Evolutionary conservation across 441 rosid species (phyloP).

Genomic region (Biscutella auriculata): DNA sequence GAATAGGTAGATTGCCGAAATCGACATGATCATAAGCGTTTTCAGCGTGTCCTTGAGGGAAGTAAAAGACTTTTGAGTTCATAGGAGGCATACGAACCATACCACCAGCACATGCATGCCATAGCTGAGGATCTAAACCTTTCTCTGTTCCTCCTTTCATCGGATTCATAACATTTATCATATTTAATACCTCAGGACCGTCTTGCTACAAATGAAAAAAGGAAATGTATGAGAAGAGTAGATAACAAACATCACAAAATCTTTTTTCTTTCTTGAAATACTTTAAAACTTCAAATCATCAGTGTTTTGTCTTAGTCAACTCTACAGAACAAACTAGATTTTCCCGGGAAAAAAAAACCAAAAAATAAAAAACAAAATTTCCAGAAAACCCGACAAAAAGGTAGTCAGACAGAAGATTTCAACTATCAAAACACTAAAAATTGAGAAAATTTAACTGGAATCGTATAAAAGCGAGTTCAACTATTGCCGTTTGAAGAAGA

Average conservation of each 20-base stretch:
- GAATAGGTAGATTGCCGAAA: conserved; percentile 37
- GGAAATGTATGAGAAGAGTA: not conserved
- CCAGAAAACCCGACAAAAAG: conserved; percentile 12
- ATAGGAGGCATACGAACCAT: conserved; percentile 84
- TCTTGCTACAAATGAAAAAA: conserved; percentile 10
- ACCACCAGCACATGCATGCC: conserved; percentile 98
- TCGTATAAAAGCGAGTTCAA: not conserved
- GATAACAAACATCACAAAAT: not conserved
- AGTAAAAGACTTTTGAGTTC: conserved; percentile 68
- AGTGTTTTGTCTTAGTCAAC: conserved; percentile 18
- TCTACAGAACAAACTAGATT: conserved; percentile 9
- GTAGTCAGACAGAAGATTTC: conserved; percentile 7
- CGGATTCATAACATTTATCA: conserved; percentile 39
- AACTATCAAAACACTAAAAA: not conserved
- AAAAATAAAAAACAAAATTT: not conserved
- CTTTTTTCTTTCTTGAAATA: no score
- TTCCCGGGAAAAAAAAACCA: conserved; percentile 2
- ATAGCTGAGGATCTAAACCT: conserved; percentile 79
- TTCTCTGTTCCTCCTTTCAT: conserved; percentile 50
- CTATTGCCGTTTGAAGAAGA: not conserved
- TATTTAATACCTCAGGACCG: not conserved
- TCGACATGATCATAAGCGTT: conserved; percentile 59
- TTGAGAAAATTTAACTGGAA: not conserved
- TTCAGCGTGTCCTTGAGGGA: conserved; percentile 95
- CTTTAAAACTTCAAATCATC: not conserved